Conservation (phyloP, 176 grass and related monocot species). For the Chloris gayana region DNA sequence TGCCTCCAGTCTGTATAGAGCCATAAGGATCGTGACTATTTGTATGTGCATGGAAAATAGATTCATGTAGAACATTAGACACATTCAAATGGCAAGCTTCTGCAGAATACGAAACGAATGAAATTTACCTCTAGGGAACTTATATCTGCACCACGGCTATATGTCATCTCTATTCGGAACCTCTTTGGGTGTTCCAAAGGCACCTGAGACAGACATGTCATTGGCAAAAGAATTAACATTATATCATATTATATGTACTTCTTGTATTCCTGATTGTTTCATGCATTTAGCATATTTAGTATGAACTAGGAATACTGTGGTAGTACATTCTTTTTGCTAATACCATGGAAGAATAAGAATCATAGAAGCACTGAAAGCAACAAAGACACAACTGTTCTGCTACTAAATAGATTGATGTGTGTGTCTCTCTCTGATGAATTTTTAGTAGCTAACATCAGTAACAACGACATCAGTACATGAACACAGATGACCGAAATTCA, state of each 20-base stretch:
- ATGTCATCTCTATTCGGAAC: conserved; percentile 98
- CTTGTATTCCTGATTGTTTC: conserved; percentile 1
- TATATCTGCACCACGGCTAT: conserved; percentile 91
- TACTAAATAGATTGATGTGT: background rate
- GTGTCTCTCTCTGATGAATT: conserved; percentile 14
- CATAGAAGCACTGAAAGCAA: conserved; percentile 3
- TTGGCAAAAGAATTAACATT: conserved; percentile 30
- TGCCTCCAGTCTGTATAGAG: conserved; percentile 52
- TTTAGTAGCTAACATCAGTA: background rate
- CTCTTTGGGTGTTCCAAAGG: conserved; percentile 91
- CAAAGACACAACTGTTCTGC: background rate
- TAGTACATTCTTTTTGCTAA: background rate
- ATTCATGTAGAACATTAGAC: conserved; percentile 13
- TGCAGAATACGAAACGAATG: conserved; percentile 25
- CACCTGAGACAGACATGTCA: conserved; percentile 54
- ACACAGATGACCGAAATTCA: conserved; percentile 1
- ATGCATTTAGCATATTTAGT: background rate
- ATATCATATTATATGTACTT: conserved; percentile 18
- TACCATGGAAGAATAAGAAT: conserved; percentile 10
- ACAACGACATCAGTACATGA: background rate
- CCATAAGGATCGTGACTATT: conserved; percentile 30
- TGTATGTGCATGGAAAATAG: conserved; percentile 15
- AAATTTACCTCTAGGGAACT: conserved; percentile 72
- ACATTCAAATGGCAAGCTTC: conserved; percentile 6
- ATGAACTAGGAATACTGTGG: background rate